Percentiles rank a stretch among this genome's conserved stretches.
Conservation (phyloP, 768 basidiomycete species). For the Pisolithus tinctorius region DNA sequence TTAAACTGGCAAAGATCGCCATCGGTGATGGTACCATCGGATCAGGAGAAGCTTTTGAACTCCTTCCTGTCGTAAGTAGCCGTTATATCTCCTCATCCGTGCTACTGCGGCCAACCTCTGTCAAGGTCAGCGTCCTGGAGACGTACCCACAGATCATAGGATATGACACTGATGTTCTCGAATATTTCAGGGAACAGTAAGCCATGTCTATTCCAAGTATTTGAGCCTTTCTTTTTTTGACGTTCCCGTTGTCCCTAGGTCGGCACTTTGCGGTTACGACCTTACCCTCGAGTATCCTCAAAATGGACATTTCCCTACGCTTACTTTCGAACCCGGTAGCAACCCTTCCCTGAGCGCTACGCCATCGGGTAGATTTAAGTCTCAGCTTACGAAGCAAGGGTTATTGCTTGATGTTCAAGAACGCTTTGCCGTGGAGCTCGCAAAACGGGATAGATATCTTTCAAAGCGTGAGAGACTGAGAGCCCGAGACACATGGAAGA, state of each 20-base stretch:
- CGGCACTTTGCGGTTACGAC: constrained; percentile 56
- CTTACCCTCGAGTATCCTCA: constrained; percentile 68
- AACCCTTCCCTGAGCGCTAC: background rate
- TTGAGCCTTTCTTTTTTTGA: background rate
- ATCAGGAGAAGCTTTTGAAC: constrained; percentile 42
- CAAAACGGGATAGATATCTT: constrained; percentile 15
- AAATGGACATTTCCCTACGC: constrained; percentile 39
- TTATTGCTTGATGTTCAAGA: constrained; percentile 17
- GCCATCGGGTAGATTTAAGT: constrained; percentile 11
- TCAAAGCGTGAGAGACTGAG: constrained; percentile 21
- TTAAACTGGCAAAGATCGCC: constrained; percentile 58
- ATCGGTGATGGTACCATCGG: constrained; percentile 66
- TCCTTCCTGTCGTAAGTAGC: constrained; percentile 37
- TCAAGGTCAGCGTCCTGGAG: constrained; percentile 46
- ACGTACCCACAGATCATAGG: constrained; percentile 74
- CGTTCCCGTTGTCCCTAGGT: constrained; percentile 28
- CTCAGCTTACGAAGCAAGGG: constrained; percentile 10
- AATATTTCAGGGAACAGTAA: constrained; percentile 65
- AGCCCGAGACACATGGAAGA: constrained; percentile 31
- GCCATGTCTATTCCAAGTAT: constrained; percentile 16
- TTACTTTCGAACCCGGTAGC: constrained; percentile 13
- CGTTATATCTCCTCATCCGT: background rate
- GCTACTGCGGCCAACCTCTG: background rate
- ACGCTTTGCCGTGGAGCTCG: constrained; percentile 16
- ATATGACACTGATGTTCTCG: constrained; percentile 58